Conservation (phyloP, 495 filamentous ascomycete genomes). For the Neurospora sp. region DNA sequence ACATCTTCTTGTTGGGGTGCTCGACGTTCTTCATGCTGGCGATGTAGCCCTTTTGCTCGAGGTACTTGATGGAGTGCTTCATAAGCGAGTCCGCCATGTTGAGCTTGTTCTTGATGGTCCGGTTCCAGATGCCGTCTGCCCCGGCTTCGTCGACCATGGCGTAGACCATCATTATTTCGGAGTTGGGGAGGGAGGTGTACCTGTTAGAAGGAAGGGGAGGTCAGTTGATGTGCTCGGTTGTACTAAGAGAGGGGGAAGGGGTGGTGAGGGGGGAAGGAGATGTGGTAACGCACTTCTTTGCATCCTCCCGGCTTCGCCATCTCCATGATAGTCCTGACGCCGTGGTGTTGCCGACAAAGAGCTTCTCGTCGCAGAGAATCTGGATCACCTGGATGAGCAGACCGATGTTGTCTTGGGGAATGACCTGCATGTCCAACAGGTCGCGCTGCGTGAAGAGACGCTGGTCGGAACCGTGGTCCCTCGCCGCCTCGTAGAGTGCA, state of each 20-base stretch:
- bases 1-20: constrained; percentile 61
- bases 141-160: constrained; percentile 72
- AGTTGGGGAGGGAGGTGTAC: constrained; percentile 50
- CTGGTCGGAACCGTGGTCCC: constrained; percentile 30
- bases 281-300: constrained; percentile 49
- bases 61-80: constrained; percentile 62
- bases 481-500: constrained; percentile 22
- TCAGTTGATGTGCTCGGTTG: background rate
- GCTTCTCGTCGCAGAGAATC: constrained; percentile 52
- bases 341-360: constrained; percentile 51
- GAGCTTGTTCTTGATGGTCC: constrained; percentile 60
- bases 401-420: constrained; percentile 48
- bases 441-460: constrained; percentile 58
- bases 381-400: constrained; percentile 53
- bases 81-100: constrained; percentile 72
- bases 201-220: constrained; percentile 22
- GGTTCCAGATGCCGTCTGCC: constrained; percentile 78
- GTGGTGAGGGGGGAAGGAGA: background rate
- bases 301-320: constrained; percentile 56
- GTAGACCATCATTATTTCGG: constrained; percentile 75
- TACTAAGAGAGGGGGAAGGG: background rate
- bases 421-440: constrained; percentile 48
- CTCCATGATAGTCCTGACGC: constrained; percentile 54
- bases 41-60: constrained; percentile 54
- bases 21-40: constrained; percentile 52